Conservation (phyloP, 345 rosid species). For the Eucalyptus erythrocorys region DNA sequence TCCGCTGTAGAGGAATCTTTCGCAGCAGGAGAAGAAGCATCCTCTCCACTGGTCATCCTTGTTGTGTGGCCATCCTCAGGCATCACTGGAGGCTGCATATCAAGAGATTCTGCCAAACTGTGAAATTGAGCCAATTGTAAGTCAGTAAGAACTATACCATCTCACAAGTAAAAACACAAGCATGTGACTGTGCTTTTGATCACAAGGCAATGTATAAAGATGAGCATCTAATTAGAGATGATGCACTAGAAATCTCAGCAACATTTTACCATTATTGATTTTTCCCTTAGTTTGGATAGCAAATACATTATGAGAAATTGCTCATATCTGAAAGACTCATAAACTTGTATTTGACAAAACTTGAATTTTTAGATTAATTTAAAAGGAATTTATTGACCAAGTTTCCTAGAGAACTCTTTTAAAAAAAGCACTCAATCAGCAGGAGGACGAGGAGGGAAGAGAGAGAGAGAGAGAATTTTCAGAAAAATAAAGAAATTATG, state of each 20-base stretch:
- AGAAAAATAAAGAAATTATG: background rate
- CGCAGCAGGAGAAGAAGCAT: constrained; percentile 52
- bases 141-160: background rate
- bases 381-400: background rate
- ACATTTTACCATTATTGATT: background rate
- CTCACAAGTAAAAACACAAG: background rate
- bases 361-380: background rate
- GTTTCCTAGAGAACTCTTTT: background rate
- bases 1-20: constrained; percentile 72
- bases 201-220: background rate
- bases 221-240: background rate
- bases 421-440: background rate
- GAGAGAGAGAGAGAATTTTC: background rate
- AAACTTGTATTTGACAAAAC: background rate
- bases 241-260: background rate
- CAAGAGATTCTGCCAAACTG: constrained; percentile 96
- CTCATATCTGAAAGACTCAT: background rate
- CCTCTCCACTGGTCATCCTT: constrained; percentile 81
- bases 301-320: background rate
- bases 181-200: background rate
- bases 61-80: constrained; percentile 98
- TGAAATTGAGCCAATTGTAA: background rate
- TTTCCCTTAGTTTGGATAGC: background rate
- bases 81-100: constrained; percentile 98
- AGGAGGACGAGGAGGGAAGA: background rate